phyloP scores from a whole-genome alignment of 2,329 filamentous ascomycete species.

The Trichoderma pleuroti region DNA sequence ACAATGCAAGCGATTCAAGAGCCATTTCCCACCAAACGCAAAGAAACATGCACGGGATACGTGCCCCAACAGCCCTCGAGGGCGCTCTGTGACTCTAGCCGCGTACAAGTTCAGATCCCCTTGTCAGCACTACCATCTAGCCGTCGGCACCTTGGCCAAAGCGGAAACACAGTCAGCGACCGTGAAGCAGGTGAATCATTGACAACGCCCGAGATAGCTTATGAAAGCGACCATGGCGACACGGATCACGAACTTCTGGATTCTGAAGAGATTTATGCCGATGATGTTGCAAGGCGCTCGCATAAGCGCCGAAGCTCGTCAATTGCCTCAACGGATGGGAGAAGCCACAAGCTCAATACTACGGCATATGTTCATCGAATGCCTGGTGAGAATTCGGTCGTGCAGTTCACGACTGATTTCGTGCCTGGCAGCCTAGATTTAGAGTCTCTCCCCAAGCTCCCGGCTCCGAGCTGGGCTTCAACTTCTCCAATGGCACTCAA shows the following conservation, averaged over 20 bases:
- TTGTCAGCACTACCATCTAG: conserved; percentile 25
- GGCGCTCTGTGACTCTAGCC: conserved; percentile 13
- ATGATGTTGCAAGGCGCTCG: neutral
- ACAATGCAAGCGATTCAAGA: conserved; percentile 1
- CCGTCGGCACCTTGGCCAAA: neutral
- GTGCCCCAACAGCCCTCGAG: conserved; percentile 28
- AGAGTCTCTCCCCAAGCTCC: conserved; percentile 59
- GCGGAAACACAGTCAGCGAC: neutral
- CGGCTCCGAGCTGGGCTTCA: conserved; percentile 30
- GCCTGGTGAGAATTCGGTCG: neutral
- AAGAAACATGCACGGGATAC: conserved; percentile 20
- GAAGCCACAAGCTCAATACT: conserved; percentile 19
- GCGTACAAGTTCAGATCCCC: conserved; percentile 26
- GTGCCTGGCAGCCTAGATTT: conserved; percentile 63
- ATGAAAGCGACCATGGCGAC: conserved; percentile 10
- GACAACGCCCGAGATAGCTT: neutral
- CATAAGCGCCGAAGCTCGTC: conserved; percentile 11
- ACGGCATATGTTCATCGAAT: neutral
- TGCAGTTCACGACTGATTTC: conserved; percentile 46
- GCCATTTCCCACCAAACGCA: conserved; percentile 19
- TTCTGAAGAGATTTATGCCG: conserved; percentile 22
- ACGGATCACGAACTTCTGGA: conserved; percentile 25
- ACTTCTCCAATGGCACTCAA: conserved; percentile 29
- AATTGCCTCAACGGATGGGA: neutral
- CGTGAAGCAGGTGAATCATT: neutral